Evolutionary conservation across 768 basidiomycete genomes (phyloP), one percentile per base, ranked within the genome.

Genomic region (Phanerochaete carnosa): DNA sequence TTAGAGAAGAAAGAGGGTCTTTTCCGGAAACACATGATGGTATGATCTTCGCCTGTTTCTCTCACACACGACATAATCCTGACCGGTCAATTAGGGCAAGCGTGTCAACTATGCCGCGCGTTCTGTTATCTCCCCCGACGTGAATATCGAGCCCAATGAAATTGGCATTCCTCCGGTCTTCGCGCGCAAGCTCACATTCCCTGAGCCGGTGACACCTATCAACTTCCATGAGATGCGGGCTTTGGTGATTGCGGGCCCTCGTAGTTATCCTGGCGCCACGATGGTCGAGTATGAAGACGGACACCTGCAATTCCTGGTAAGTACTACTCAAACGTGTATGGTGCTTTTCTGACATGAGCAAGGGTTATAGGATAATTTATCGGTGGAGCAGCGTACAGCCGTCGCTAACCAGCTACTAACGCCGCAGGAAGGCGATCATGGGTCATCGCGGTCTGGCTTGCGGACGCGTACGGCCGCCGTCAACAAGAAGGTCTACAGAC

Each of bases 1-100:
- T 76, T 99, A 67, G 97, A 99, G 78, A 99, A 98, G 83, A 99
- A 99, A 75, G 97, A 98, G 65, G 97, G 97, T 47, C 72, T 99
- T 52, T 99, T 99, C 82, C 82, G 97, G 60, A 97, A 95, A 76
- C 87, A 99, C 70, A 98, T 99, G 97, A 99, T 99, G 97, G 95
- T 94, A 60, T 59, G 83, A 73, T 26, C 9, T 53, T 6, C 25
- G 58, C 55, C 43, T 33, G 51, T 13, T 11, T 51, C 37, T 25
- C 49, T 59, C 30, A 46, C 33, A 60, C 47, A 45, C 12, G 46
- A 16, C 59, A 45, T 12, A 2, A 8, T 39, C 28, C 30, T 57
- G 26, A 45, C 47, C 57, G 19, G 52, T 58, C 51, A 2, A 53
- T 30, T 59, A 98, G 95, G 97, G 97, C 11, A 99, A 99, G 80